Conservation (phyloP, 768 basidiomycete genomes). For the Pleurotus giganteus region DNA sequence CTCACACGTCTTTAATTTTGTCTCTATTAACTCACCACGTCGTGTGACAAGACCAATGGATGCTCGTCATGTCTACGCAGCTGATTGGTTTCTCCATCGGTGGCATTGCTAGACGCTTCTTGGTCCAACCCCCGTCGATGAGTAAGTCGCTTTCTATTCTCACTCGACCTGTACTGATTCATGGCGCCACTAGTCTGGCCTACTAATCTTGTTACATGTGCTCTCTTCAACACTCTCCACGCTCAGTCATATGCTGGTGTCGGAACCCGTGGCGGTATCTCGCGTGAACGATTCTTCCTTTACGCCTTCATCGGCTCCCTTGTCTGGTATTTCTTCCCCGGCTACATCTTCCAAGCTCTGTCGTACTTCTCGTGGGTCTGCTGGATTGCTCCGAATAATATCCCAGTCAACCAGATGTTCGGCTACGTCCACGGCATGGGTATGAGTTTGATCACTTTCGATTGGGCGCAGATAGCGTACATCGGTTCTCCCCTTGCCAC, state of each 20-base stretch:
- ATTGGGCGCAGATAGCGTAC: slow-evolving; percentile 68
- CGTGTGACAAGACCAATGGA: slow-evolving; percentile 60
- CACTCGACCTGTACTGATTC: slow-evolving; percentile 14
- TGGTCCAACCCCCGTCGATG: slow-evolving; percentile 72
- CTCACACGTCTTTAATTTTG: neutral
- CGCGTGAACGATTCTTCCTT: slow-evolving; percentile 76
- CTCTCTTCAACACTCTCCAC: slow-evolving; percentile 79
- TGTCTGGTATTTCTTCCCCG: slow-evolving; percentile 66
- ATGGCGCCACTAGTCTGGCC: slow-evolving; percentile 69
- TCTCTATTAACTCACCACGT: neutral
- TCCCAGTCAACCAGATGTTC: slow-evolving; percentile 71
- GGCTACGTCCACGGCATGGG: slow-evolving; percentile 62
- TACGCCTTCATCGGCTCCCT: slow-evolving; percentile 57
- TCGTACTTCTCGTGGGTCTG: slow-evolving; percentile 59
- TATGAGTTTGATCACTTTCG: slow-evolving; percentile 76
- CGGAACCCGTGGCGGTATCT: slow-evolving; percentile 64
- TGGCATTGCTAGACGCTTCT: slow-evolving; percentile 67
- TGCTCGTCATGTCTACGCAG: slow-evolving; percentile 73
- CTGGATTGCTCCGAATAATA: slow-evolving; percentile 69
- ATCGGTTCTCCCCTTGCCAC: slow-evolving; percentile 56
- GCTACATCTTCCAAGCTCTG: slow-evolving; percentile 68
- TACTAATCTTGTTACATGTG: slow-evolving; percentile 70
- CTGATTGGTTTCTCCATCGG: slow-evolving; percentile 85
- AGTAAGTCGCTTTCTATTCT: slow-evolving; percentile 35
- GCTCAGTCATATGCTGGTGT: slow-evolving; percentile 67